Percentiles rank a stretch among this genome's conserved stretches.
These are phyloP conservation scores for Boletus coccyginus DNA, from an alignment of 768 basidiomycete genomes.

Conservation along the genomic window DNA sequence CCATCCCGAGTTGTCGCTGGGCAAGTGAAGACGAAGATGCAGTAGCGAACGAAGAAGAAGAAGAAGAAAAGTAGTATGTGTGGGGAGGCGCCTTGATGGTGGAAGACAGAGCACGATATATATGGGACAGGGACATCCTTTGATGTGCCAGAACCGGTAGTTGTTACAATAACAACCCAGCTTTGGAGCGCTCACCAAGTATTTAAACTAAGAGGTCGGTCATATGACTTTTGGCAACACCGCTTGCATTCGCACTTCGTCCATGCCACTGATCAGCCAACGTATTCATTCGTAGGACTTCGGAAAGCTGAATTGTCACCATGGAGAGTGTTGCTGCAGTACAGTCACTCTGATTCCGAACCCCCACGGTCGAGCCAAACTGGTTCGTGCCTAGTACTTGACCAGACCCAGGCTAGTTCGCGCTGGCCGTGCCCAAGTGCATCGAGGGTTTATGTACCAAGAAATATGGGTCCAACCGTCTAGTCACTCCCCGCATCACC, in stretches of 20 bases:
- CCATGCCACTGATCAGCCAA: too few species aligned
- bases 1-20: conserved; percentile 14
- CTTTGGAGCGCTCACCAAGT: not conserved
- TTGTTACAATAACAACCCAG: not conserved
- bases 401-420: too few species aligned
- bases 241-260: not conserved
- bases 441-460: too few species aligned
- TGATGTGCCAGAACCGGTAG: not conserved
- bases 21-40: conserved; percentile 28
- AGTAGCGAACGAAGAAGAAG: conserved; percentile 15
- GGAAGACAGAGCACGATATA: conserved; percentile 21
- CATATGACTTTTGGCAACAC: not conserved
- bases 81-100: conserved; percentile 5
- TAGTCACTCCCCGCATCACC: too few species aligned
- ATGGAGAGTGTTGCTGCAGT: too few species aligned
- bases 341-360: not conserved
- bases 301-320: not conserved
- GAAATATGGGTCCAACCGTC: too few species aligned
- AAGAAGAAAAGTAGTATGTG: not conserved
- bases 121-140: conserved; percentile 13
- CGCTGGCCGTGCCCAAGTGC: too few species aligned
- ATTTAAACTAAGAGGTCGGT: not conserved
- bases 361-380: too few species aligned
- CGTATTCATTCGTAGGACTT: too few species aligned
- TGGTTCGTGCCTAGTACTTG: too few species aligned